phyloP scores from a whole-genome alignment of 2,329 filamentous ascomycete species.

The Blumeriella jaapii region DNA sequence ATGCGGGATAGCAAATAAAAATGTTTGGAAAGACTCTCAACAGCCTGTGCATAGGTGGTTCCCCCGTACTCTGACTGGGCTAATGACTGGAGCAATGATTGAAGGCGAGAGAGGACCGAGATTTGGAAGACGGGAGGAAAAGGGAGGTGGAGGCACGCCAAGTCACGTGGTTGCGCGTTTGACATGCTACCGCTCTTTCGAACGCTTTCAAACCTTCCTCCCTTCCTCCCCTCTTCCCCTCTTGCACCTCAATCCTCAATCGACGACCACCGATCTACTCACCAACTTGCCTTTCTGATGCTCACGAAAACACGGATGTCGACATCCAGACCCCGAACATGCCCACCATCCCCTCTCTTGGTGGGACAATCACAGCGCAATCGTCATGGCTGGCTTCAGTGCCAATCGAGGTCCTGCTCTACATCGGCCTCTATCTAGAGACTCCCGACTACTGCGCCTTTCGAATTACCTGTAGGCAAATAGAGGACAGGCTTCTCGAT shows the following conservation, averaged over 20 bases:
- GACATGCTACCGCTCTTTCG: no score
- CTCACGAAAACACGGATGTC: background rate
- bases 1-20: constrained; percentile 82
- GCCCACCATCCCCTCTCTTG: background rate
- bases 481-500: constrained; percentile 42
- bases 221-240: no score
- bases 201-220: no score
- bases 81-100: constrained; percentile 55
- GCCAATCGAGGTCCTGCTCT: constrained; percentile 35
- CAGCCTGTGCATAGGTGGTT: constrained; percentile 30
- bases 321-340: background rate
- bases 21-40: constrained; percentile 57
- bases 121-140: no score
- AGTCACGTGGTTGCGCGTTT: no score
- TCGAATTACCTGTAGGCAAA: constrained; percentile 41
- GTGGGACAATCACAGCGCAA: background rate
- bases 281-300: no score
- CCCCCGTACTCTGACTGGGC: constrained; percentile 35
- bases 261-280: no score
- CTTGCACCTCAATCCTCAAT: no score
- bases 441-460: constrained; percentile 44
- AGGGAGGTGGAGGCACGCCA: no score
- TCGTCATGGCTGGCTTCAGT: constrained; percentile 9
- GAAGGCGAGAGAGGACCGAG: no score
- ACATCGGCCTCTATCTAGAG: constrained; percentile 40